phyloP scores from a whole-genome alignment of 2,329 filamentous ascomycete genomes.

The Fusarium penzigii region DNA sequence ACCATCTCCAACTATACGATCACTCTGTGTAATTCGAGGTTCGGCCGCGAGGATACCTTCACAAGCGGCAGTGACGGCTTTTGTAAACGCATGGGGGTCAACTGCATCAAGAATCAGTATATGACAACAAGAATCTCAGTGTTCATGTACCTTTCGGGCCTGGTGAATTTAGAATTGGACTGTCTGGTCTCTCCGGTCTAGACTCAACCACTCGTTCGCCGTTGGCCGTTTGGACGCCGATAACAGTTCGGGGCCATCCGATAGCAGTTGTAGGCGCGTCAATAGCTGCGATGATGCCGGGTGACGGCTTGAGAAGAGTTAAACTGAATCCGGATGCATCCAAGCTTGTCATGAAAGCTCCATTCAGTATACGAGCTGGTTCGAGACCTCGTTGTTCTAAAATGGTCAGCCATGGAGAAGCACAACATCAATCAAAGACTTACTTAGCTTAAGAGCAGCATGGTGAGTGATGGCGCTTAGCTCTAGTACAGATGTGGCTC shows the following conservation, averaged over 20 bases:
- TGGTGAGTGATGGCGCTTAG: slow-evolving; percentile 20
- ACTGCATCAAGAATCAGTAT: neutral
- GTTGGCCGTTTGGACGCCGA: neutral
- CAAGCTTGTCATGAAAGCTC: slow-evolving; percentile 70
- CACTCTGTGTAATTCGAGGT: neutral
- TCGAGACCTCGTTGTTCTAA: slow-evolving; percentile 35
- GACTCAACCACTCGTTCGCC: neutral
- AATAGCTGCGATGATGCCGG: neutral
- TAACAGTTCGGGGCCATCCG: slow-evolving; percentile 2
- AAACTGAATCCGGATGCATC: slow-evolving; percentile 73
- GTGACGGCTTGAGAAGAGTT: slow-evolving; percentile 36
- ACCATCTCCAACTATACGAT: slow-evolving; percentile 7
- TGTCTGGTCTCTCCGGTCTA: neutral
- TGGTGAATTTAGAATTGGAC: neutral
- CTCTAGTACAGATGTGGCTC: slow-evolving; percentile 21
- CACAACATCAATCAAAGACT: neutral
- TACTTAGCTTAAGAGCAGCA: slow-evolving; percentile 17
- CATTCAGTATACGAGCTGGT: slow-evolving; percentile 43
- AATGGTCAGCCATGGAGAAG: neutral
- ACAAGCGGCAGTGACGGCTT: neutral
- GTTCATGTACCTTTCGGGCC: neutral
- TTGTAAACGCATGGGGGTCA: neutral
- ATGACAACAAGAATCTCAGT: neutral
- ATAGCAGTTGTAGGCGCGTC: slow-evolving; percentile 4
- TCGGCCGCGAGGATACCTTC: slow-evolving; percentile 1